Percentiles rank a stretch among this genome's conserved stretches.
Evolutionary conservation across 139 green algal species (phyloP).

Genomic region (Micractinium conductrix): DNA sequence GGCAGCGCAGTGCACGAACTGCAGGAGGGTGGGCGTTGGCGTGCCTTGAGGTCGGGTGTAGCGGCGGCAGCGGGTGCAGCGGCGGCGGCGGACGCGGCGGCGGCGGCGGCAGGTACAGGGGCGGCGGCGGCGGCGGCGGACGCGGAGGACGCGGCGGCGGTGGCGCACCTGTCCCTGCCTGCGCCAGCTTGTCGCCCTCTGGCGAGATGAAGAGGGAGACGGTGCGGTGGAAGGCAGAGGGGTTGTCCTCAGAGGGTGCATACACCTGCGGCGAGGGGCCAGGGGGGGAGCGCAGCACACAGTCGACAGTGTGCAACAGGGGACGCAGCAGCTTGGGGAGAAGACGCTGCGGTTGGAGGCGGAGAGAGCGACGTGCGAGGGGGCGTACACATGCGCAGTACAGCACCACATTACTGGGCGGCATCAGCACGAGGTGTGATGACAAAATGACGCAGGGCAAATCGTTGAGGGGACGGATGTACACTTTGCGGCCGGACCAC

Average conservation of each 20-base stretch:
- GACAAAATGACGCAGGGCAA: no score
- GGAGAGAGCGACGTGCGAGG: not conserved
- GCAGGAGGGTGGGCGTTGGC: no score
- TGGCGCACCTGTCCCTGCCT: conserved; percentile 33
- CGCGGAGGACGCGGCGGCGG: not conserved
- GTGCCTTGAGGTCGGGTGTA: no score
- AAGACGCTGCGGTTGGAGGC: not conserved
- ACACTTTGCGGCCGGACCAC: no score
- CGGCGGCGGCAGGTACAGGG: conserved; percentile 18
- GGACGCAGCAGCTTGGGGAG: no score
- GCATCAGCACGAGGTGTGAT: no score
- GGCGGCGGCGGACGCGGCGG: not conserved
- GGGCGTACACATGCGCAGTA: no score
- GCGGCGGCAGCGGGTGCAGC: no score
- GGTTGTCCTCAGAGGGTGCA: conserved; percentile 60
- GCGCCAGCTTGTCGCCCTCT: conserved; percentile 57
- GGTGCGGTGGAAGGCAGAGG: conserved; percentile 69
- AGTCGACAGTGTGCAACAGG: no score
- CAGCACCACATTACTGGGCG: no score
- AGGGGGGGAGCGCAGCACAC: no score
- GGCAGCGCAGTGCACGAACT: conserved; percentile 81
- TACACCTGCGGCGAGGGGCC: conserved; percentile 68
- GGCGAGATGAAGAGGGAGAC: conserved; percentile 78
- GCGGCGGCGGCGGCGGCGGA: not conserved
- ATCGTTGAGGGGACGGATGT: no score